phyloP scores from a whole-genome alignment of 2,329 filamentous ascomycete species.

The Microsporum audouinii region DNA sequence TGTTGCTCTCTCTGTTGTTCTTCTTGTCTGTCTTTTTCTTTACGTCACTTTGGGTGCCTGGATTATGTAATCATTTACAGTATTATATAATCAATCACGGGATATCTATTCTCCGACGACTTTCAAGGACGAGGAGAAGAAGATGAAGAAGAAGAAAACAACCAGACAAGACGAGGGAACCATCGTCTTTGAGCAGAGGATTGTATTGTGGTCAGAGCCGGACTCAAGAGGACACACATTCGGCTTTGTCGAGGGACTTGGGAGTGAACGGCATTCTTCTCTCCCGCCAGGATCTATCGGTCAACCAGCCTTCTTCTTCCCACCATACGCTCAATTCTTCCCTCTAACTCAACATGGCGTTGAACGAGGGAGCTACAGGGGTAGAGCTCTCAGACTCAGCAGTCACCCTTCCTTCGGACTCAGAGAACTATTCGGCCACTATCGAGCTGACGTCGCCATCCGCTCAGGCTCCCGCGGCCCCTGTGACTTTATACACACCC shows the following conservation, averaged over 20 bases:
- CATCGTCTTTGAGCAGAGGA: background rate
- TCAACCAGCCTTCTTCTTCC: background rate
- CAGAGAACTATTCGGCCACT: constrained; percentile 37
- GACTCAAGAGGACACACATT: background rate
- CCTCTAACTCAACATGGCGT: constrained; percentile 20
- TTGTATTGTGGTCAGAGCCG: background rate
- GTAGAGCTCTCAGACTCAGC: constrained; percentile 34
- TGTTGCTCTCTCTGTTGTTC: background rate
- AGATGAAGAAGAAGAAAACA: background rate
- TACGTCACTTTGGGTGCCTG: constrained; percentile 2
- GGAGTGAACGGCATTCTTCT: background rate
- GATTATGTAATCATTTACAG: background rate
- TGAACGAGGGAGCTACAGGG: constrained; percentile 22
- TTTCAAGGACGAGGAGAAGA: background rate
- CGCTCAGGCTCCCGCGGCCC: constrained; percentile 27
- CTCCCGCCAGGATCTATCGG: background rate
- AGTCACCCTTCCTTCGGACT: constrained; percentile 38
- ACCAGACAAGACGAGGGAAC: background rate
- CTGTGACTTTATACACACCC: constrained; percentile 72
- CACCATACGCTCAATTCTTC: constrained; percentile 38
- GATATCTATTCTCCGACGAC: background rate
- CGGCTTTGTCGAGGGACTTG: background rate
- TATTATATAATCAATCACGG: background rate
- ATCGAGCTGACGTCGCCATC: constrained; percentile 26
- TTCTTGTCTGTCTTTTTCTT: background rate